Percentiles rank a stretch among this genome's conserved stretches.
phyloP scores from a whole-genome alignment of 2,329 filamentous ascomycete genomes.

The Neoarthrinium moseri region DNA sequence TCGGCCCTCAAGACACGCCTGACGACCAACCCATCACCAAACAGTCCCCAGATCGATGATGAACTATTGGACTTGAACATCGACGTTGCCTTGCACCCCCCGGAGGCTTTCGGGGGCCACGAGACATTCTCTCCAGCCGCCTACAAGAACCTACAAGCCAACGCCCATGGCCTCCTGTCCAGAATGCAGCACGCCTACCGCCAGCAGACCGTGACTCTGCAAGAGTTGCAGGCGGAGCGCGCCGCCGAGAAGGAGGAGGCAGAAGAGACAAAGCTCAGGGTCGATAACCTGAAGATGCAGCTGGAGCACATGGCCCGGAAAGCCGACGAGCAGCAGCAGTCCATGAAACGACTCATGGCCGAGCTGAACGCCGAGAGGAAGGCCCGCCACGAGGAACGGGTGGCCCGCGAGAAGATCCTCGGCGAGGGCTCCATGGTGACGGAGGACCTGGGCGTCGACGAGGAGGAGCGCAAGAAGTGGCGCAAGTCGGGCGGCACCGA shows the following conservation, averaged over 20 bases:
- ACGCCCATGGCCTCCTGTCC: constrained; percentile 53
- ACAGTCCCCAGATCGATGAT: constrained; percentile 36
- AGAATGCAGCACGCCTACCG: constrained; percentile 61
- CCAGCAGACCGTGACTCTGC: constrained; percentile 46
- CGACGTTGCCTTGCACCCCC: constrained; percentile 51
- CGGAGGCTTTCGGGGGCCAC: constrained; percentile 36
- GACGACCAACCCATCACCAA: constrained; percentile 21
- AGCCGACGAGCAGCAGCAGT: constrained; percentile 52
- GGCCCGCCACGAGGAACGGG: constrained; percentile 37
- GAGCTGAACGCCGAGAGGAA: constrained; percentile 52
- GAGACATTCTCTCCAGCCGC: constrained; percentile 57
- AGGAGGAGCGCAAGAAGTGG: constrained; percentile 43
- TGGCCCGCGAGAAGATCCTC: constrained; percentile 27
- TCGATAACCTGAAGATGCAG: constrained; percentile 55
- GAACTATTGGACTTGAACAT: constrained; percentile 57
- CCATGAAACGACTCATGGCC: constrained; percentile 48
- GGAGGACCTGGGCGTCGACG: constrained; percentile 55
- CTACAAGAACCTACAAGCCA: constrained; percentile 60
- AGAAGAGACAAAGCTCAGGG: constrained; percentile 53
- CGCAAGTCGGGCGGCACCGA: constrained; percentile 42
- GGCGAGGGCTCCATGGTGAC: constrained; percentile 42
- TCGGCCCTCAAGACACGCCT: constrained; percentile 41
- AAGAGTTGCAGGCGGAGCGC: constrained; percentile 52
- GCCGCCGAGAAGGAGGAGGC: constrained; percentile 53
- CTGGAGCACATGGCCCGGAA: constrained; percentile 57